Base-by-base conservation (phyloP, 768 basidiomycete genomes). In the Tylopilus balloui region DNA sequence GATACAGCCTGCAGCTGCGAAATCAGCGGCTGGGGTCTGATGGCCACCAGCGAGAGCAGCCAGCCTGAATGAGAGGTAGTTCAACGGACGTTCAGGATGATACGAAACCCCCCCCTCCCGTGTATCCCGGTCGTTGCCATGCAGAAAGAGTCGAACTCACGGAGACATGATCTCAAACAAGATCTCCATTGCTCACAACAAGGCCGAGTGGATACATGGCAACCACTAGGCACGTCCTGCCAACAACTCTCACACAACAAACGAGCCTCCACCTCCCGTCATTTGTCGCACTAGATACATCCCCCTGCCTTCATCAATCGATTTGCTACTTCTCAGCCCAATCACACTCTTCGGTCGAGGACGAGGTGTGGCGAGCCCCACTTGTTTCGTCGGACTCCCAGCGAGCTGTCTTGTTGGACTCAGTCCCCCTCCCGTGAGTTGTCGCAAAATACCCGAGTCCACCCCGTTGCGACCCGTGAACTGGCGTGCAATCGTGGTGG, bases 231-330 rank as follows among this genome's bases (percentile, higher is more conserved):
- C 20, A 42, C 13, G 28, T 9, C 23, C 15, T 24, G 19, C 32
- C 19, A 28, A 44, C 34, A 25, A 45, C 21, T 36, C 28, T 67
- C 59, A 67, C 47, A 57, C 50, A 21, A 25, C 61, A 51, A 57
- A 57, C 1, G 57, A 58, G 36, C 57, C 54, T 35, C 65, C 60
- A 3, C 73, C 73, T 23, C 86, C 88, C 8, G 89, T 91, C 74
- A 91, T 74, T 64, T 91, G 88, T 58, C 80, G 73, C 39, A 90
- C 85, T 48, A 91, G 69, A 66, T 79, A 86, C 84, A 89, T 80
- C 9, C 78, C 67, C 45, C 67, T 78, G 31, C 81, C 86, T 62
- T 87, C 85, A 54, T 87, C 86, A 24, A 76, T 61, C 48, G 81
- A 83, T 60, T 78, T 81, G 20, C 70, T 75, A 49, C 70, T 76